Percentiles rank a stretch among this genome's conserved stretches.
These are phyloP conservation scores for Melanopsichium pennsylvanicum DNA, from an alignment of 1,284 basidiomycete species.

Conservation along the genomic window DNA sequence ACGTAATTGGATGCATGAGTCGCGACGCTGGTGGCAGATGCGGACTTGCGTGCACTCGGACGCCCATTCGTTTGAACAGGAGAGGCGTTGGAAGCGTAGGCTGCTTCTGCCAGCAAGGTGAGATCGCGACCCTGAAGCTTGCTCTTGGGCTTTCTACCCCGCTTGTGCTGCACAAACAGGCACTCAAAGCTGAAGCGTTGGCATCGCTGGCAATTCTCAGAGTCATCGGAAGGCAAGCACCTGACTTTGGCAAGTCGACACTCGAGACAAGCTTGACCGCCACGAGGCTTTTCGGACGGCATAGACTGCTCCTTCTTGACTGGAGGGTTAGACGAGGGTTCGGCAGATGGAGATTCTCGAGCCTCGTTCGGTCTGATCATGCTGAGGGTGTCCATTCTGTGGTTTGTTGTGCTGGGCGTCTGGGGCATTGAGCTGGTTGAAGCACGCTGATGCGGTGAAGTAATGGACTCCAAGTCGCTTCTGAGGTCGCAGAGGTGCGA, in stretches of 20 bases:
- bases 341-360: conserved; percentile 1
- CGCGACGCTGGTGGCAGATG: conserved; percentile 6
- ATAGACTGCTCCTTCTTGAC: conserved; percentile 16
- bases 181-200: conserved; percentile 46
- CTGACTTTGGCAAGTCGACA: conserved; percentile 45
- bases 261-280: conserved; percentile 48
- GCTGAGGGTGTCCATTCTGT: conserved; percentile 11
- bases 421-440: conserved; percentile 10
- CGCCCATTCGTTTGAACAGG: conserved; percentile 9
- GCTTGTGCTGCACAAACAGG: conserved; percentile 46
- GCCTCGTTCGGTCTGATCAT: neutral
- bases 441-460: conserved; percentile 19
- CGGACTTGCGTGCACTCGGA: conserved; percentile 21
- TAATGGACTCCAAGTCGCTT: conserved; percentile 23
- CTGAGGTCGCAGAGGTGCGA: conserved; percentile 17
- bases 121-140: conserved; percentile 45
- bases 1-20: neutral
- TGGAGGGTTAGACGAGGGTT: conserved; percentile 6
- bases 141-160: conserved; percentile 47
- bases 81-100: conserved; percentile 36
- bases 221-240: conserved; percentile 32
- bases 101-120: conserved; percentile 40
- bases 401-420: conserved; percentile 1
- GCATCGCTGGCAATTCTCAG: conserved; percentile 41
- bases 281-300: conserved; percentile 39